Evolutionary conservation across 2,329 filamentous ascomycete species (phyloP), one percentile per base, ranked within the genome.

Genomic region (Aureobasidium subglaciale): DNA sequence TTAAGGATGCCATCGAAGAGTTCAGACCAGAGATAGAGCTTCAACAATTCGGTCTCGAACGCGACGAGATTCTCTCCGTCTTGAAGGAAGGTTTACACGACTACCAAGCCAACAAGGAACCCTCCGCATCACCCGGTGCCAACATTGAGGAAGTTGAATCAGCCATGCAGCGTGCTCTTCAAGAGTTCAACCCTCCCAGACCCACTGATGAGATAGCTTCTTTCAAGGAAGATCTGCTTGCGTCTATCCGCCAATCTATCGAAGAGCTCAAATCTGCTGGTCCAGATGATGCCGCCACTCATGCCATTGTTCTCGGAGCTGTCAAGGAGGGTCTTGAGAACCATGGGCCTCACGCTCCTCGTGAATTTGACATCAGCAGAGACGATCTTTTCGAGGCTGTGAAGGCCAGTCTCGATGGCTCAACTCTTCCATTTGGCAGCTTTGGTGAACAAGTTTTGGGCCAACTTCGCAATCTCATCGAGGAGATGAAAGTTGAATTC

Each of bases 11-110:
- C 1, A 95, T 90, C 83, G 92, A 96, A 67, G 88, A 85, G 54
- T 95, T 95, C 72, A 95, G 95, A 71, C 92, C 92, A 1, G 90
- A 96, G 63, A 90, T 96, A 49, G 86, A 95, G 63, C 79, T 95
- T 4, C 87, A 96, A 63, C 90, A 95, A 64, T 87, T 95, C 59
- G 92, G 91, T 2, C 76, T 97, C 1, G 92, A 96, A 68, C 82
- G 90, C 5, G 90, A 96, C 11, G 92, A 97, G 66, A 87, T 97
- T 45, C 76, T 97, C 13, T 84, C 87, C 35, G 95, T 90, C 61
- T 78, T 97, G 24, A 85, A 88, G 62, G 87, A 96, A 72, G 92
- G 92, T 0, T 79, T 97, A 0, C 84, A 88, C 61, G 83, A 90
- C 43, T 90, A 93, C 65, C 78, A 78, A 1, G 77, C 79, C 13